Percentiles rank a stretch among this genome's conserved stretches.
phyloP scores from a whole-genome alignment of 1,284 basidiomycete species.

The Malassezia nana region DNA sequence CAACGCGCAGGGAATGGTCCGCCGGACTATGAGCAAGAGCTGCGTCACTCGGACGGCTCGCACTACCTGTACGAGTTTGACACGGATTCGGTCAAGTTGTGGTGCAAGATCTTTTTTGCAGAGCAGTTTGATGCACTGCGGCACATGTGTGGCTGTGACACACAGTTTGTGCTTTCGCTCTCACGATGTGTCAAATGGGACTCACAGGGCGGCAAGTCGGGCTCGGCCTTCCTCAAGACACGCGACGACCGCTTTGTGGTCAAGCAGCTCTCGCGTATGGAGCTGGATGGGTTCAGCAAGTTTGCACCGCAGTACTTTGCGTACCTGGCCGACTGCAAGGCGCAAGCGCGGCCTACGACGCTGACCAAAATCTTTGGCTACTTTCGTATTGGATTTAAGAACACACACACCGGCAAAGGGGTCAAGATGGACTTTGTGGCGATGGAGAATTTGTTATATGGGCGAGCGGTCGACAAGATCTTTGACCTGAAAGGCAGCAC shows the following conservation, averaged over 20 bases:
- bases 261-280: slow-evolving; percentile 83
- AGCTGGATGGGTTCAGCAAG: slow-evolving; percentile 87
- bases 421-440: slow-evolving; percentile 90
- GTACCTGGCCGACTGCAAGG: slow-evolving; percentile 63
- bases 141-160: slow-evolving; percentile 81
- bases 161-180: slow-evolving; percentile 82
- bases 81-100: slow-evolving; percentile 72
- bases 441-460: slow-evolving; percentile 94
- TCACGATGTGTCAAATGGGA: slow-evolving; percentile 94
- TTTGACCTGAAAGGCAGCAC: slow-evolving; percentile 46
- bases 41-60: slow-evolving; percentile 35
- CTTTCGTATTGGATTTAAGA: slow-evolving; percentile 86
- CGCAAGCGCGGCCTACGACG: slow-evolving; percentile 69
- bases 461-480: slow-evolving; percentile 67
- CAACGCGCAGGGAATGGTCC: neutral
- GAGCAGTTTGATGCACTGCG: slow-evolving; percentile 94
- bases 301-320: slow-evolving; percentile 97
- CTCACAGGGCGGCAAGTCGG: slow-evolving; percentile 87
- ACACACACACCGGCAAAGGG: slow-evolving; percentile 64
- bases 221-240: slow-evolving; percentile 82
- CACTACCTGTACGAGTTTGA: slow-evolving; percentile 47
- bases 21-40: slow-evolving; percentile 54
- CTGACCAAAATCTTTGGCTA: slow-evolving; percentile 96
- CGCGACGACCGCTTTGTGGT: slow-evolving; percentile 94
- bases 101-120: slow-evolving; percentile 84